Base-by-base conservation (phyloP, 2,329 filamentous ascomycete genomes). In the Pseudofabraea citricarpa region DNA sequence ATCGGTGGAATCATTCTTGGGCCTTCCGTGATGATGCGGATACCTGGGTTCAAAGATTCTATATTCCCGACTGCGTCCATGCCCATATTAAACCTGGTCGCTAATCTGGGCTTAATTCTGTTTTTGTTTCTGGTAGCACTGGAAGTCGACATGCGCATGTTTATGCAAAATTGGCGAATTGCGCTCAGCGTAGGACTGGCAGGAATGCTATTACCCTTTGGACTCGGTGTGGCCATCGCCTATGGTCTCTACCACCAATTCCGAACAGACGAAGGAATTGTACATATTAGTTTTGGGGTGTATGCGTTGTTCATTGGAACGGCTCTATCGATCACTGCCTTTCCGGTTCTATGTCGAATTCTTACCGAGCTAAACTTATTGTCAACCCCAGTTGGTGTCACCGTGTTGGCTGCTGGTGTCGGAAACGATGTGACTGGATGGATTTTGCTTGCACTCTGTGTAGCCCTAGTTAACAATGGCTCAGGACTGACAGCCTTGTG, bases 341-440 rank as follows among this genome's bases (percentile, higher is more conserved):
- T 97, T 56, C 91, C 91, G 0, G 91, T 97, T 0, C 77, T 97
- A 10, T 96, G 91, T 59, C 87, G 91, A 62, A 97, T 97, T 53
- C 70, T 97, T 52, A 91, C 89, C 0, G 90, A 95, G 64, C 72
- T 97, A 41, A 93, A 95, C 56, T 72, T 97, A 39, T 80, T 97
- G 4, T 70, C 77, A 43, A 93, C 89, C 2, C 78, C 84, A 1
- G 90, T 95, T 5, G 90, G 90, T 58, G 79, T 95, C 26, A 94
- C 94, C 27, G 87, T 90, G 2, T 74, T 96, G 7, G 90, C 90
- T 3, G 90, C 90, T 5, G 91, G 91, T 40, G 90, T 96, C 12
- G 89, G 88, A 2, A 96, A 97, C 61, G 91, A 97, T 59, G 89
- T 93, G 13, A 80, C 85, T 3, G 87, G 88, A 45, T 97, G 91